Evolutionary conservation across 148 eudicot genomes (phyloP).

Genomic region (Chenopodium formosanum): DNA sequence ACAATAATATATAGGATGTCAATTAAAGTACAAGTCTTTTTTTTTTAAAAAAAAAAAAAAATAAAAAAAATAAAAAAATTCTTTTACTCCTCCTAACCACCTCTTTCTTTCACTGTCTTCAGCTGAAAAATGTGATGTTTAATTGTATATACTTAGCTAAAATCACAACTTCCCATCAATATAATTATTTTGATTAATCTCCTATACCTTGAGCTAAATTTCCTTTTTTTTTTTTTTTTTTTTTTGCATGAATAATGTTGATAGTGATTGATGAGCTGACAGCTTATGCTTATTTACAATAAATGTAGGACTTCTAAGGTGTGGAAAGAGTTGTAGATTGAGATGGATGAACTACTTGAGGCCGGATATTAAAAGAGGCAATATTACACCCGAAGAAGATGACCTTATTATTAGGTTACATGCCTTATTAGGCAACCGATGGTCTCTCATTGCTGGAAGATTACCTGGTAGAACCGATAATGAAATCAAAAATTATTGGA

Average conservation of each 20-base stretch:
- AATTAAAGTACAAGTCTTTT: too few relatives aligned
- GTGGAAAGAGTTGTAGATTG: conserved; percentile 72
- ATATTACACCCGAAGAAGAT: conserved; percentile 56
- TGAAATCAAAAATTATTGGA: conserved; percentile 72
- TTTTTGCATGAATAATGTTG: not conserved
- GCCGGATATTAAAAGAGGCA: conserved; percentile 67
- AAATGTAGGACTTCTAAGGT: conserved; percentile 47
- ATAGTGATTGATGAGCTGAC: conserved; percentile 14
- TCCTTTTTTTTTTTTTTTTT: conserved; percentile 24
- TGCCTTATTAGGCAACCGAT: conserved; percentile 53
- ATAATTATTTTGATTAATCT: not conserved
- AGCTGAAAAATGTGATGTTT: not conserved
- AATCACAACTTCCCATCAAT: not conserved
- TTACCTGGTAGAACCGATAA: conserved; percentile 72
- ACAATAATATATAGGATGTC: too few relatives aligned
- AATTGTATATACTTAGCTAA: not conserved
- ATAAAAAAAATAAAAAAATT: too few relatives aligned
- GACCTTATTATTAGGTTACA: conserved; percentile 61
- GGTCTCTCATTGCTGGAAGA: conserved; percentile 68
- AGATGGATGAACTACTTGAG: conserved; percentile 70
- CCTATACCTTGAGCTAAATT: not conserved
- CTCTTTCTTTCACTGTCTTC: not conserved
- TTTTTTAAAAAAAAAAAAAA: too few relatives aligned
- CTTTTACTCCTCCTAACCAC: too few relatives aligned
- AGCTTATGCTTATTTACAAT: not conserved